Evolutionary conservation across 371 early-diverging fungal genomes (phyloP), one percentile per base, ranked within the genome.

Genomic region (Mortierella sp.): DNA sequence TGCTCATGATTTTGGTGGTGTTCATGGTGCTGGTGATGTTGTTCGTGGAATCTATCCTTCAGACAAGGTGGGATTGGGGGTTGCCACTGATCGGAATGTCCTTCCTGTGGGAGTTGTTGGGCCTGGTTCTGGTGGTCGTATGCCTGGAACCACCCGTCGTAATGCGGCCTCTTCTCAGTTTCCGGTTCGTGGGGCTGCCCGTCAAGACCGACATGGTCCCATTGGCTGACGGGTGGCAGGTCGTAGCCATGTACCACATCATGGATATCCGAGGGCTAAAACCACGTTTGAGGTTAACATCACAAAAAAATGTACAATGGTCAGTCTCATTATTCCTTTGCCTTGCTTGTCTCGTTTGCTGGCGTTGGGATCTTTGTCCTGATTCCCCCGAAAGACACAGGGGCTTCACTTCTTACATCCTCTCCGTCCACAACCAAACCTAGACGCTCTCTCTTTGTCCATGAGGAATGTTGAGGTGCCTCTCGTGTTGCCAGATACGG

Each of bases 221-320:
- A 86, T 48, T 82, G 80, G 74, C 87, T 86, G 48, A 35, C 38
- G 4, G 80, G 78, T 11, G 82, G 83, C 48, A 82, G 63, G 41
- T 78, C 80, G 49, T 86, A 86, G 21, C 80, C 87, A 70, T 86
- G 87, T 12, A 74, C 65, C 27, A 86, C 87, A 48, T 86, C 87
- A 70, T 86, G 87, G 29, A 86, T 79, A 75, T 86, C 87, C 16
- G 87, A 79, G 8, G 83, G 83, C 87, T 86, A 73, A 60, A 60
- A 60, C 14, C 12, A 27, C 27, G 35, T 32, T 32, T 32, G 38
- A 72, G 18, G 48, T 68, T 35, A 63, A 32, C 32, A 51, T n/a
- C 46, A 56, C 29, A 4, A 21, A 29, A 75, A 14, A 51, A 65
- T 18, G 12, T 16, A 51, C 10, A 8, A 54, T 18, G 46, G 46